Percentiles rank a stretch among this genome's conserved stretches.
Conservation (phyloP, 768 basidiomycete genomes). For the Lentinus tigrinus region DNA sequence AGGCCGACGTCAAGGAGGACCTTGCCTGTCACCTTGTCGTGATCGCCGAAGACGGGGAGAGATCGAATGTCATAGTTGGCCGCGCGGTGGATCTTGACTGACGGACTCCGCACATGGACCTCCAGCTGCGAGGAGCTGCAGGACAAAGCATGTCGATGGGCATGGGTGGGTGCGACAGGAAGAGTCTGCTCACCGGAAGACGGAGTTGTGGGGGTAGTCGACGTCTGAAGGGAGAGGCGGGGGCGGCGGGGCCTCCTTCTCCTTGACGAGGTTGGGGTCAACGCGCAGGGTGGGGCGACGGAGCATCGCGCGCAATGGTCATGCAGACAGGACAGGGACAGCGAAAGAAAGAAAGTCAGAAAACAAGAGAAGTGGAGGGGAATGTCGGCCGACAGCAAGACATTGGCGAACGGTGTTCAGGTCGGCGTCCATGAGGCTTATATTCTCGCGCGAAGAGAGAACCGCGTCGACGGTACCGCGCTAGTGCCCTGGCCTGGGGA, state of each 20-base stretch:
- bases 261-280: conserved; percentile 8
- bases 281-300: conserved; percentile 13
- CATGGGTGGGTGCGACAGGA: neutral
- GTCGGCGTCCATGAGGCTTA: conserved; percentile 17
- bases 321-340: conserved; percentile 4
- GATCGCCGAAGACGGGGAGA: conserved; percentile 56
- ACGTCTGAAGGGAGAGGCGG: conserved; percentile 3
- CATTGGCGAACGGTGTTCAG: conserved; percentile 13
- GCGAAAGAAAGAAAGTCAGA: conserved; percentile 5
- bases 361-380: conserved; percentile 7
- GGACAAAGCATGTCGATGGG: neutral
- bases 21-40: conserved; percentile 59
- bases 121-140: conserved; percentile 43
- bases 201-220: conserved; percentile 25
- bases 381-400: conserved; percentile 12
- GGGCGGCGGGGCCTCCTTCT: neutral
- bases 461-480: conserved; percentile 16
- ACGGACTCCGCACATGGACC: conserved; percentile 61
- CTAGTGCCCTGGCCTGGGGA: conserved; percentile 4
- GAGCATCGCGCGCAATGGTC: conserved; percentile 9
- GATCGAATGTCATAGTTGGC: conserved; percentile 27
- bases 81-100: conserved; percentile 46
- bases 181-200: conserved; percentile 23
- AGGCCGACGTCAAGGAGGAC: conserved; percentile 54
- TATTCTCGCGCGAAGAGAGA: conserved; percentile 13